Base-by-base conservation (phyloP, 176 grass and related monocot species). In the Rhynchospora tenuis region DNA sequence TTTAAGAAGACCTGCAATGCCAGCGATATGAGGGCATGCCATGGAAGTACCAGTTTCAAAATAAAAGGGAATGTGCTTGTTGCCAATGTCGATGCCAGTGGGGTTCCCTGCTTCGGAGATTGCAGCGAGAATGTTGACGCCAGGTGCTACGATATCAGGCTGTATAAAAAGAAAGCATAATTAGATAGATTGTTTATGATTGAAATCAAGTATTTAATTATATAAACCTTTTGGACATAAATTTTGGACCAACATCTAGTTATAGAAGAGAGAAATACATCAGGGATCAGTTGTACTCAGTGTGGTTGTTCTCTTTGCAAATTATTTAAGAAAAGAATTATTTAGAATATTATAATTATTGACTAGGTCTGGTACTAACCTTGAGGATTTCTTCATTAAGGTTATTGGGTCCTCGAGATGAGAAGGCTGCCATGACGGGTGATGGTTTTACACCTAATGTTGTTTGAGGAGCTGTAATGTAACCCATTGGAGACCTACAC, bases 91-190 rank as follows among this genome's bases (percentile, higher is more conserved):
- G 26, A 95, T 75, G 11, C 89, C 88, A 0, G 87, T 98, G n/a
- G 95, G 91, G 1, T 93, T 86, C 0, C 80, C 63, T 29, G 79
- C 73, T 68, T 88, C 88, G 22, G 80, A 86, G 86, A 87, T 93
- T 4, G 93, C 96, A 44, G 93, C 93, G 0, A 95, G 88, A 67
- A 98, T 93, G 80, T 91, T 92, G 2, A 98, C 93, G 9, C 96
- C 96, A 7, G 96, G 96, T 33, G 96, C 96, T 5, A 93, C 95
- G 83, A 98, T 93, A 72, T 98, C 96, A 78, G 96, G 96, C 93
- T 38, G 33, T 95, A 83, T 24, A 20, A 62, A 58, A 7, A 29
- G 54, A 14, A 67, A 27, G 14, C 4, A 57, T 13, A 29, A 59
- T 54, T 28, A 76, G 19, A 13, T 60, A 42, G 71, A 33, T 14